These are phyloP conservation scores for Fermentozyma sake DNA, from an alignment of 1,139 yeast species.

Conservation along the genomic window DNA sequence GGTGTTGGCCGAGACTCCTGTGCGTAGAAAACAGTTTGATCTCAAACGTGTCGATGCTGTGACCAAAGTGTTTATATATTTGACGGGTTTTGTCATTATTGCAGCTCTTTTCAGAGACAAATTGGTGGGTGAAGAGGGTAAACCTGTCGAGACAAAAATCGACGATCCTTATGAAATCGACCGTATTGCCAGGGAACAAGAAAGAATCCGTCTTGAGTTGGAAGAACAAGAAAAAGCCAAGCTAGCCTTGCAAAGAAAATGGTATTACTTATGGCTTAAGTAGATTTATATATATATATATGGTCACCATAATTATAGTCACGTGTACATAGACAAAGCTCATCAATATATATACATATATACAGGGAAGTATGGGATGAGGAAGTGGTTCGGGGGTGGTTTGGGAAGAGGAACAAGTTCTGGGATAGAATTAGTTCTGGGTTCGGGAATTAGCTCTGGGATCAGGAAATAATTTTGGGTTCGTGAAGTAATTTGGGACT, in stretches of 20 bases:
- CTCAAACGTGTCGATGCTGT: conserved; percentile 51
- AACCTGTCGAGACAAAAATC: conserved; percentile 36
- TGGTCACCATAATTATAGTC: neutral
- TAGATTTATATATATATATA: conserved; percentile 7
- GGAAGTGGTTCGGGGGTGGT: no score
- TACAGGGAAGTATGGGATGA: no score
- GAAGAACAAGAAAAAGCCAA: conserved; percentile 10
- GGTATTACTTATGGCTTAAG: conserved; percentile 46
- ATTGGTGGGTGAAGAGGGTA: conserved; percentile 45
- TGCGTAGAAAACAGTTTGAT: conserved; percentile 47
- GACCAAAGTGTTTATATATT: conserved; percentile 48
- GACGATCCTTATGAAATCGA: conserved; percentile 34
- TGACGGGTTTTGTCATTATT: conserved; percentile 37
- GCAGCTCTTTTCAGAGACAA: conserved; percentile 49
- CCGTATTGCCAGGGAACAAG: conserved; percentile 16
- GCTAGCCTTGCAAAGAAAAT: conserved; percentile 26
- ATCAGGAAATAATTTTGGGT: no score
- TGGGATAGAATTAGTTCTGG: no score
- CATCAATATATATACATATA: no score
- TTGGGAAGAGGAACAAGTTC: no score
- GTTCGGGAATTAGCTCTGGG: no score
- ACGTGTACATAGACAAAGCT: no score
- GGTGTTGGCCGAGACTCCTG: conserved; percentile 43
- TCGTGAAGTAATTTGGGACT: no score
- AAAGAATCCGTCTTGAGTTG: conserved; percentile 5